phyloP scores from a whole-genome alignment of 2,329 filamentous ascomycete genomes.

The Purpureocillium lavendulum region DNA sequence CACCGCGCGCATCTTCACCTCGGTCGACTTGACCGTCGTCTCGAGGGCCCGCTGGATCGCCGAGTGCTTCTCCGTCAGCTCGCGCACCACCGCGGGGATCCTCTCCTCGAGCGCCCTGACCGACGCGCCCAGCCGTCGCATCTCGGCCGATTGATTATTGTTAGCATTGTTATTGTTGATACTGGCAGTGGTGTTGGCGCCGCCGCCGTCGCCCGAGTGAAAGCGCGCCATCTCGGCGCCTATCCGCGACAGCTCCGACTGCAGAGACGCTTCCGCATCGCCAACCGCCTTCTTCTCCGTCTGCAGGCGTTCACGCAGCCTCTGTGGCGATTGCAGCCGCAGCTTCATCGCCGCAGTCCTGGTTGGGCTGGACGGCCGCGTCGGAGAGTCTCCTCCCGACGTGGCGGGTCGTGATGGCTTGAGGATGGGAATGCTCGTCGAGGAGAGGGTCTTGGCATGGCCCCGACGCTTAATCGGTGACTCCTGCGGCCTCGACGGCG shows the following conservation, averaged over 20 bases:
- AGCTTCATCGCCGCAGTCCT: constrained; percentile 39
- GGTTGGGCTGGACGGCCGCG: constrained; percentile 18
- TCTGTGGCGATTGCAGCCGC: constrained; percentile 63
- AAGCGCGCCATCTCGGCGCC: constrained; percentile 66
- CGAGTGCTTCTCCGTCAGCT: constrained; percentile 52
- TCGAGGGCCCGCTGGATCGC: constrained; percentile 64
- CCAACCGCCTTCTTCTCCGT: constrained; percentile 69
- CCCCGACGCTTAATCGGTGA: constrained; percentile 18
- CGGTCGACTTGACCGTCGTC: constrained; percentile 61
- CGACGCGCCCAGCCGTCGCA: constrained; percentile 44
- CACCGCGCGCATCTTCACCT: constrained; percentile 71
- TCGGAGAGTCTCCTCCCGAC: constrained; percentile 15
- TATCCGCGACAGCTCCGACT: constrained; percentile 71
- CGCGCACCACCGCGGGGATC: constrained; percentile 50
- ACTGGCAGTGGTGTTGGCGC: too few relatives aligned
- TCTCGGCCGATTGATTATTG: constrained; percentile 27
- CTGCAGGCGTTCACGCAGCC: constrained; percentile 76
- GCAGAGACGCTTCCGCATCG: constrained; percentile 59
- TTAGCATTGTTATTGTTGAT: too few relatives aligned
- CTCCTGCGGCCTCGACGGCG: constrained; percentile 8
- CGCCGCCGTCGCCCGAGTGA: constrained; percentile 23
- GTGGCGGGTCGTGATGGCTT: constrained; percentile 26
- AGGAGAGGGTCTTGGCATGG: constrained; percentile 43
- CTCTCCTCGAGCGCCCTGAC: constrained; percentile 60
- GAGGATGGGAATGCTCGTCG: constrained; percentile 46